Evolutionary conservation across 441 rosid genomes (phyloP).

Genomic region (Bruguiera hainesii): DNA sequence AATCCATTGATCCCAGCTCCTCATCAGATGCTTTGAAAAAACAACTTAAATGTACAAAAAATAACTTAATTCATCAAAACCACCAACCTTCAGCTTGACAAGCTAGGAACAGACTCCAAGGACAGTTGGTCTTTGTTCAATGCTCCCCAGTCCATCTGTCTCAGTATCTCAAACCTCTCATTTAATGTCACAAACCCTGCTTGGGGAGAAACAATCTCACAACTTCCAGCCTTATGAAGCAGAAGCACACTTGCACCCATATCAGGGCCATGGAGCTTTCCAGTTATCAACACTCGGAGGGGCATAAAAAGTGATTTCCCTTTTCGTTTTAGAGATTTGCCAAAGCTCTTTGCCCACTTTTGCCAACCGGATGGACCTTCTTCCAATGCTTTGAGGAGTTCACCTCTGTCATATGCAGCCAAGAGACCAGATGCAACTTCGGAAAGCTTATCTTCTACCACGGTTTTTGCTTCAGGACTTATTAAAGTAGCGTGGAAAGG

Average conservation of each 20-base stretch:
- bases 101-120: constrained; percentile 43
- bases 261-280: constrained; percentile 91
- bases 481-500: constrained; percentile 64
- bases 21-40: not conserved
- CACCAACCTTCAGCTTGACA: constrained; percentile 20
- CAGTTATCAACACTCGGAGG: constrained; percentile 71
- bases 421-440: constrained; percentile 68
- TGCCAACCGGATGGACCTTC: constrained; percentile 84
- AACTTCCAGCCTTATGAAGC: constrained; percentile 63
- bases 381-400: constrained; percentile 58
- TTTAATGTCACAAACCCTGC: constrained; percentile 57
- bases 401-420: constrained; percentile 83
- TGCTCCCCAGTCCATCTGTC: constrained; percentile 65
- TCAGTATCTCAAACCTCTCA: constrained; percentile 61
- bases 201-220: constrained; percentile 49
- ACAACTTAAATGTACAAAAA: not conserved
- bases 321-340: constrained; percentile 81
- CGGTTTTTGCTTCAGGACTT: constrained; percentile 64
- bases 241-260: constrained; percentile 63
- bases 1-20: no score
- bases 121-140: constrained; percentile 41
- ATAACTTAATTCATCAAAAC: constrained; percentile 14
- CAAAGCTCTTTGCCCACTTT: constrained; percentile 89
- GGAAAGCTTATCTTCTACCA: constrained; percentile 66
- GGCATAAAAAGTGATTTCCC: constrained; percentile 97